Evolutionary conservation across 306 rosid species (phyloP).

Genomic region (Echinosophora koreensis): DNA sequence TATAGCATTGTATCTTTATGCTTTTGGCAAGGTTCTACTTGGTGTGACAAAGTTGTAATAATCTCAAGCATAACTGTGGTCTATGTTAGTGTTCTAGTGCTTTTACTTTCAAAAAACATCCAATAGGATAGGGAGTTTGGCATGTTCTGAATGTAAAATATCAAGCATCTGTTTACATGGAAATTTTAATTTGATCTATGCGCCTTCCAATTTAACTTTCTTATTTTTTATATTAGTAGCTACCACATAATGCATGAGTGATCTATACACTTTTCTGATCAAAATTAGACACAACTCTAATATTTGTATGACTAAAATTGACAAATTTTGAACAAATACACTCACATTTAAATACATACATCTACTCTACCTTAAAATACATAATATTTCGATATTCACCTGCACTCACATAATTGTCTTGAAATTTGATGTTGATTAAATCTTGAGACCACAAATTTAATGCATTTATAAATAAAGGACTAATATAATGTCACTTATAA

Average conservation of each 20-base stretch:
- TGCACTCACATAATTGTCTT: too few relatives aligned
- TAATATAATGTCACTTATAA: too few relatives aligned
- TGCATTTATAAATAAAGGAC: too few relatives aligned
- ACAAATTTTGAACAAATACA: too few relatives aligned
- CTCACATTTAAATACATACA: too few relatives aligned
- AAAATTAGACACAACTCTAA: background rate
- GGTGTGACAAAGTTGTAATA: slow-evolving; percentile 58
- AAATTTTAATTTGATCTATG: slow-evolving; percentile 36
- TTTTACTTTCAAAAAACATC: slow-evolving; percentile 50
- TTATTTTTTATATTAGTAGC: slow-evolving; percentile 18
- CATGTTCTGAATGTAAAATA: slow-evolving; percentile 57
- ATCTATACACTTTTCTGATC: background rate
- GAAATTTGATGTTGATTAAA: too few relatives aligned
- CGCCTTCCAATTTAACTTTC: slow-evolving; percentile 10
- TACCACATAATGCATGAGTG: background rate
- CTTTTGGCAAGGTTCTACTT: slow-evolving; percentile 49
- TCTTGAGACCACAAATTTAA: too few relatives aligned
- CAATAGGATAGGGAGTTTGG: slow-evolving; percentile 50
- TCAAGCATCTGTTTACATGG: slow-evolving; percentile 45
- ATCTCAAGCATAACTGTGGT: slow-evolving; percentile 48
- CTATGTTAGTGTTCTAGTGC: slow-evolving; percentile 51
- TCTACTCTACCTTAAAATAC: too few relatives aligned
- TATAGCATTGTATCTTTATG: slow-evolving; percentile 53
- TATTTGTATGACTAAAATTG: too few relatives aligned
- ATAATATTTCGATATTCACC: too few relatives aligned